phyloP scores from a whole-genome alignment of 2,329 filamentous ascomycete genomes.

The Paracorniculantispora psalliotae region DNA sequence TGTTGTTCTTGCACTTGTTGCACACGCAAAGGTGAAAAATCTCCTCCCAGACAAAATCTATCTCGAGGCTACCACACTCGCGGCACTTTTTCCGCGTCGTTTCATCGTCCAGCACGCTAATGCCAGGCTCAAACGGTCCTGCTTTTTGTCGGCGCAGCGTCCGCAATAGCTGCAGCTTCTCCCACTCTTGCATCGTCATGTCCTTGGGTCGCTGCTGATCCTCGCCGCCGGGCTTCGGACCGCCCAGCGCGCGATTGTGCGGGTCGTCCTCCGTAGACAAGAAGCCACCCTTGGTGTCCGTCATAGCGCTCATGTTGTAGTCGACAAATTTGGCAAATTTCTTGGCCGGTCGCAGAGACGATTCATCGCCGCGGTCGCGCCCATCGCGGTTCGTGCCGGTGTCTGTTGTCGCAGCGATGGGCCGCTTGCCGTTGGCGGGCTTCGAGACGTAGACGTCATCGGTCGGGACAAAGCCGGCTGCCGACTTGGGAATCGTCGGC shows the following conservation, averaged over 20 bases:
- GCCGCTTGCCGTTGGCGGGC: conserved; percentile 57
- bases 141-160: conserved; percentile 67
- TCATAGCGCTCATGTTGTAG: conserved; percentile 98
- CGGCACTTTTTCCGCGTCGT: conserved; percentile 67
- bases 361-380: conserved; percentile 43
- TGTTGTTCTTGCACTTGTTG: conserved; percentile 78
- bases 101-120: conserved; percentile 67
- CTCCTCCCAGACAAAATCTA: conserved; percentile 94
- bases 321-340: conserved; percentile 95
- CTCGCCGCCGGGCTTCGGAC: conserved; percentile 32
- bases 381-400: conserved; percentile 66
- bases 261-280: conserved; percentile 88
- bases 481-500: conserved; percentile 42
- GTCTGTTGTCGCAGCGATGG: conserved; percentile 46
- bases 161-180: conserved; percentile 69
- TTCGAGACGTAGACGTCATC: conserved; percentile 54
- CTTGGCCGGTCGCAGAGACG: conserved; percentile 64
- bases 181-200: conserved; percentile 92
- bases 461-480: conserved; percentile 68
- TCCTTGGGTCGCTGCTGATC: conserved; percentile 64
- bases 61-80: conserved; percentile 79
- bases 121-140: conserved; percentile 81
- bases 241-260: conserved; percentile 67
- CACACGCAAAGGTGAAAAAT: conserved; percentile 74
- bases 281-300: conserved; percentile 95